A percentile compares a stretch with the other conserved stretches of the same genome.
Conservation (phyloP, 2,329 filamentous ascomycete genomes). For the Ceratocystis ficicola region DNA sequence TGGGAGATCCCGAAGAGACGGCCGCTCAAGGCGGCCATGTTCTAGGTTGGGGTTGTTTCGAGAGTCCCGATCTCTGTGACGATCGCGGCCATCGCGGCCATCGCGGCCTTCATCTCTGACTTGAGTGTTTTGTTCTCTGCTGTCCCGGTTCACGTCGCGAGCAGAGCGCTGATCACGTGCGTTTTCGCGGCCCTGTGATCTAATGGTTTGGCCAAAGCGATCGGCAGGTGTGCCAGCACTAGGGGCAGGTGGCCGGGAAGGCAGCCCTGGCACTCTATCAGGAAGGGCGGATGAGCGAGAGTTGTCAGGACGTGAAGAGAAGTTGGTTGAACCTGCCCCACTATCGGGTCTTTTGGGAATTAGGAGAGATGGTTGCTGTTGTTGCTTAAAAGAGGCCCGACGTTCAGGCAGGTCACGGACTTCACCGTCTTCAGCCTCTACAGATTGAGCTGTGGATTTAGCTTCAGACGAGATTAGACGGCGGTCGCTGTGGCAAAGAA, state of each 20-base stretch:
- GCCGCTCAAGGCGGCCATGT: slow-evolving; percentile 19
- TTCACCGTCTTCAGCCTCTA: slow-evolving; percentile 60
- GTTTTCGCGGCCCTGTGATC: slow-evolving; percentile 6
- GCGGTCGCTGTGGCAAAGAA: neutral
- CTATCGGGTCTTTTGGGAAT: slow-evolving; percentile 20
- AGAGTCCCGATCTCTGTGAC: slow-evolving; percentile 16
- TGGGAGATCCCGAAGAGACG: slow-evolving; percentile 29
- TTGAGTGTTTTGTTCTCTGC: neutral
- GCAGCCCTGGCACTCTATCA: slow-evolving; percentile 14
- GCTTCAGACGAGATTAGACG: neutral
- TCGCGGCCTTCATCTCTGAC: slow-evolving; percentile 2
- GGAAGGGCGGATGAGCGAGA: neutral
- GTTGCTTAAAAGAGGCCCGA: slow-evolving; percentile 28
- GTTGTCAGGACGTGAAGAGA: neutral
- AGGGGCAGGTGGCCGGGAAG: slow-evolving; percentile 20
- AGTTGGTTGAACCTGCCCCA: neutral
- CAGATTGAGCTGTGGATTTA: slow-evolving; percentile 24
- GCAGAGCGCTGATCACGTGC: slow-evolving; percentile 14
- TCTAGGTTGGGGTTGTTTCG: slow-evolving; percentile 14
- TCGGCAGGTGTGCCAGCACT: slow-evolving; percentile 23
- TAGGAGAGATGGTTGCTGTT: slow-evolving; percentile 22
- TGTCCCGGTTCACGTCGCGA: slow-evolving; percentile 14
- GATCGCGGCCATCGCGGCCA: slow-evolving; percentile 10
- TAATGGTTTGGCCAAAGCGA: slow-evolving; percentile 11
- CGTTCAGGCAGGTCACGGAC: slow-evolving; percentile 31